A percentile compares a stretch with the other conserved stretches of the same genome.
These are phyloP conservation scores for Phytophthora ramorum DNA, from an alignment of 352 stramenopile species.

Conservation along the genomic window DNA sequence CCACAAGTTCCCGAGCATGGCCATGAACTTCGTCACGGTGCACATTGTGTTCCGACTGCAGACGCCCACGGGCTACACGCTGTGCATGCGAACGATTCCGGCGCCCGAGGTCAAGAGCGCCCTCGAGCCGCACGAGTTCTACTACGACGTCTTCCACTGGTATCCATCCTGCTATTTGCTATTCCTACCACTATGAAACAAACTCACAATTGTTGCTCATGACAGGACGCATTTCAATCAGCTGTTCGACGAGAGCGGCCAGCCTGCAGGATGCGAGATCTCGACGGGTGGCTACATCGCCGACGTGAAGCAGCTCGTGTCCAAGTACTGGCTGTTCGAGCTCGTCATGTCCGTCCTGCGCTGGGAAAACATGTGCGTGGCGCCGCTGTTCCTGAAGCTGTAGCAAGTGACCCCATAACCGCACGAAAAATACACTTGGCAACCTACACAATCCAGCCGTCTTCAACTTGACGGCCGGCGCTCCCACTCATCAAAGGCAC, in stretches of 20 bases:
- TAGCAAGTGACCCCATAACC: conserved; percentile 11
- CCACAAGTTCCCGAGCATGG: conserved; percentile 50
- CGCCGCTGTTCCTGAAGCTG: conserved; percentile 54
- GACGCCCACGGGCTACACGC: conserved; percentile 57
- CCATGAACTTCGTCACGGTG: conserved; percentile 62
- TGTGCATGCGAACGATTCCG: conserved; percentile 69
- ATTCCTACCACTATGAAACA: too few species aligned
- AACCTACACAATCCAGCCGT: not conserved
- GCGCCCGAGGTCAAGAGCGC: conserved; percentile 50
- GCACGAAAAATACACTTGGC: not conserved
- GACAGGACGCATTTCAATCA: conserved; percentile 64
- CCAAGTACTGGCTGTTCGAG: conserved; percentile 73
- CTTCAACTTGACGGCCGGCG: conserved; percentile 4
- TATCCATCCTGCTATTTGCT: conserved; percentile 19
- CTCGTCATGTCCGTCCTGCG: conserved; percentile 67
- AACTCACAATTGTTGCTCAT: not conserved
- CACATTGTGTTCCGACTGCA: conserved; percentile 70
- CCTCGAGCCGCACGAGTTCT: conserved; percentile 58
- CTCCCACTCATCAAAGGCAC: conserved; percentile 21
- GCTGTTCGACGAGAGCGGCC: conserved; percentile 45
- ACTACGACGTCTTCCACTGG: conserved; percentile 74
- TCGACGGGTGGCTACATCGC: conserved; percentile 59
- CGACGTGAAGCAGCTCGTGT: conserved; percentile 56
- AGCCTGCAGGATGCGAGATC: conserved; percentile 53
- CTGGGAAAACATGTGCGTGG: conserved; percentile 62